phyloP scores from a whole-genome alignment of 805 yeast species.

The Hermanozyma aechmeae region DNA sequence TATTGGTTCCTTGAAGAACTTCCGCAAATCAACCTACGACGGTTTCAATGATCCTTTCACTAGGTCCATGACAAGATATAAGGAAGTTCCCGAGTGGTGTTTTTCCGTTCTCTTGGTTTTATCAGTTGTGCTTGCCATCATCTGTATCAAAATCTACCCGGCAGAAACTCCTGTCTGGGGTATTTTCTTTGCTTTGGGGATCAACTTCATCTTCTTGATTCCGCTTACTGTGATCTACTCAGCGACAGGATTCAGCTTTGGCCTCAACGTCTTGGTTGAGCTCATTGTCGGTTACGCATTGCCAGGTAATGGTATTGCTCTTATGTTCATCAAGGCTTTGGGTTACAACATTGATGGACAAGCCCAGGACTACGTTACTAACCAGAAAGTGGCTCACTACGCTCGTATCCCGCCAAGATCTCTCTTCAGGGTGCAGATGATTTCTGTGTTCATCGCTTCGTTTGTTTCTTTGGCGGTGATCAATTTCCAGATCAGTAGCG shows the following conservation, averaged over 20 bases:
- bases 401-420: conserved; percentile 48
- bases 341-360: conserved; percentile 11
- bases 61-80: conserved; percentile 22
- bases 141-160: conserved; percentile 21
- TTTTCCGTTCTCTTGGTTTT: conserved; percentile 17
- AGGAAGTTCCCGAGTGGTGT: conserved; percentile 27
- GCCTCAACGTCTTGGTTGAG: conserved; percentile 28
- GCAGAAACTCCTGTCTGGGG: conserved; percentile 29
- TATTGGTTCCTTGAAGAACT: conserved; percentile 7
- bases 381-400: conserved; percentile 1
- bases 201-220: conserved; percentile 23
- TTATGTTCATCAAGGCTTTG: conserved; percentile 38
- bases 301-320: conserved; percentile 38
- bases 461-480: conserved; percentile 15
- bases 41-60: conserved; percentile 25
- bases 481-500: conserved; percentile 22
- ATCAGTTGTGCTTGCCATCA: conserved; percentile 22
- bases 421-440: conserved; percentile 34
- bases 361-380: neutral
- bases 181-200: conserved; percentile 23
- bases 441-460: conserved; percentile 12
- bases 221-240: conserved; percentile 20
- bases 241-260: conserved; percentile 22
- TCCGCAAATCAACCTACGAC: conserved; percentile 16
- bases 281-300: conserved; percentile 28